Percentiles rank a stretch among this genome's conserved stretches.
Conservation (phyloP, 2,329 filamentous ascomycete species). For the Leptographium wingfieldii region DNA sequence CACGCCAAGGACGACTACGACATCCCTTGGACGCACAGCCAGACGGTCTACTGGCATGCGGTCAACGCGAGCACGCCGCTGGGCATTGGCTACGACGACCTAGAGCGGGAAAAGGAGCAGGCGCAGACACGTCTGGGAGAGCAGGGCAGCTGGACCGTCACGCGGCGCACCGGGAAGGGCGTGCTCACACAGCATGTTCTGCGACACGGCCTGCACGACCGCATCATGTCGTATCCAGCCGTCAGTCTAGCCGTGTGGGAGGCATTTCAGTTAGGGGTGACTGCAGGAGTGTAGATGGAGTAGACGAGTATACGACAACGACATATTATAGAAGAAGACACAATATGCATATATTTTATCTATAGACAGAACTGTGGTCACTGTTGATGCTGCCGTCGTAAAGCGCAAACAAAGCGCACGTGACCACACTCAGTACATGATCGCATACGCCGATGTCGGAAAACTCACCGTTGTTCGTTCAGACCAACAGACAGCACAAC, state of each 20-base stretch:
- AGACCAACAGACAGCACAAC: no score
- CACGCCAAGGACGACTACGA: conserved; percentile 40
- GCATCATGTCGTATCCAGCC: conserved; percentile 44
- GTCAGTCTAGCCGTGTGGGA: conserved; percentile 37
- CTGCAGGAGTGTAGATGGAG: not conserved
- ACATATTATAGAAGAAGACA: no score
- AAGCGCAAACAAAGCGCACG: no score
- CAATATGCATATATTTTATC: no score
- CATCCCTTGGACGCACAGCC: conserved; percentile 36
- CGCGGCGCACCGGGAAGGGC: conserved; percentile 32
- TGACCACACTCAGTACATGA: no score
- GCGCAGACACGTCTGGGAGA: conserved; percentile 26
- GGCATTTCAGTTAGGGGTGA: conserved; percentile 22
- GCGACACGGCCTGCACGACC: conserved; percentile 43
- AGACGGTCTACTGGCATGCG: conserved; percentile 40
- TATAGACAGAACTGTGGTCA: no score
- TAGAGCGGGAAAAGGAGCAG: conserved; percentile 30
- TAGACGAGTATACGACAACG: not conserved
- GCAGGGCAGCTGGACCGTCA: conserved; percentile 32
- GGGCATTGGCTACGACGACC: conserved; percentile 27
- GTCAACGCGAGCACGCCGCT: conserved; percentile 31
- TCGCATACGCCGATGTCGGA: no score
- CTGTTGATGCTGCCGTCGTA: no score
- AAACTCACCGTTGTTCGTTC: no score
- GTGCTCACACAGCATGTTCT: conserved; percentile 40